Evolutionary conservation across 352 stramenopile genomes (phyloP).

Genomic region (Proteromonas lacertae): DNA sequence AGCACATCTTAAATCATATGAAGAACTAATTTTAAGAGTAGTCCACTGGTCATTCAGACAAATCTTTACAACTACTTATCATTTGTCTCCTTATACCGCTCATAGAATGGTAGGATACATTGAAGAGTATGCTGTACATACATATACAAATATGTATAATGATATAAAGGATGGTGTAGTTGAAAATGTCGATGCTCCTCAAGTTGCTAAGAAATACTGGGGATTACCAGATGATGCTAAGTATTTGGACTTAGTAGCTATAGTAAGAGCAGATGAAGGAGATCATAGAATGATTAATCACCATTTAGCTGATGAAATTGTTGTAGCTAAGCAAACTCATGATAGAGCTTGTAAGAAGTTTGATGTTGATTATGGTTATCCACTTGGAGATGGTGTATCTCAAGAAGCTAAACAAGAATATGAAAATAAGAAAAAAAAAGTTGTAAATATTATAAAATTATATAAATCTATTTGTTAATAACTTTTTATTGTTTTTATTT

Average conservation of each 20-base stretch:
- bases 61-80: constrained; percentile 7
- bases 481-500: too few relatives aligned
- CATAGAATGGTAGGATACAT: constrained; percentile 62
- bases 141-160: constrained; percentile 6
- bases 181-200: constrained; percentile 3
- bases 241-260: neutral
- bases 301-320: constrained; percentile 8
- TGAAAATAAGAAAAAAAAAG: too few relatives aligned
- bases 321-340: too few relatives aligned
- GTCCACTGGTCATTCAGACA: constrained; percentile 26
- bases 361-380: too few relatives aligned
- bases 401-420: too few relatives aligned
- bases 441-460: too few relatives aligned
- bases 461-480: too few relatives aligned
- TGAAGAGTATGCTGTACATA: constrained; percentile 23
- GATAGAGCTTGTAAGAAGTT: too few relatives aligned
- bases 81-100: constrained; percentile 25
- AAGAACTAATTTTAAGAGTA: constrained; percentile 16
- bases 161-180: too few relatives aligned
- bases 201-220: constrained; percentile 4
- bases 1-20: constrained; percentile 39
- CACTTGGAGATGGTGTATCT: too few relatives aligned
- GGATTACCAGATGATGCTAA: constrained; percentile 1
- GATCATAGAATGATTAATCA: constrained; percentile 47
- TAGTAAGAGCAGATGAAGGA: constrained; percentile 23